Conservation (phyloP, 305 asterid genomes). For the Fraxinus angustifolia region DNA sequence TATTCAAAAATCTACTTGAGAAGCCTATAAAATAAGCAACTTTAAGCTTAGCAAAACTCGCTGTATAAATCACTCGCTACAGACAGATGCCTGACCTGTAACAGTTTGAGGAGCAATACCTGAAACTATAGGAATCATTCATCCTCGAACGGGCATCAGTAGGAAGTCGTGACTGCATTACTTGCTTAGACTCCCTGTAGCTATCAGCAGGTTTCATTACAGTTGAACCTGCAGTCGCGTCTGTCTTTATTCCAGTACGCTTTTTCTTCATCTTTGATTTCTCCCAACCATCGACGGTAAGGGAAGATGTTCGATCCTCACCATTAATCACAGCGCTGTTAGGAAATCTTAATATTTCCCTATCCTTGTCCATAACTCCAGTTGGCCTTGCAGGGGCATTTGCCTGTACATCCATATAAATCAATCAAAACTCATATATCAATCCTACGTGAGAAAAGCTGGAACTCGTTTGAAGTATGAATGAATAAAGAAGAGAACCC, state of each 20-base stretch:
- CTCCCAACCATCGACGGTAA: constrained; percentile 87
- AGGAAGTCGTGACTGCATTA: constrained; percentile 57
- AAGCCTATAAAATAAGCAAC: not conserved
- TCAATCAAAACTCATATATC: constrained; percentile 27
- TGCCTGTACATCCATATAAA: constrained; percentile 60
- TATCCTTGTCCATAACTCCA: constrained; percentile 63
- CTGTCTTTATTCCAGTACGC: constrained; percentile 84
- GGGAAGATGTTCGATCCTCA: constrained; percentile 57
- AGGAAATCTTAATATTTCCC: constrained; percentile 57
- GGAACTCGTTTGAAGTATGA: not conserved
- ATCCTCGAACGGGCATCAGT: constrained; percentile 67
- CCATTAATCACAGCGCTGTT: constrained; percentile 50
- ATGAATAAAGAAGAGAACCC: not conserved
- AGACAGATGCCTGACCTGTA: constrained; percentile 3
- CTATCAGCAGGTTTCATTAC: constrained; percentile 58
- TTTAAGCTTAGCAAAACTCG: not conserved
- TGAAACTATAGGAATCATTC: constrained; percentile 65
- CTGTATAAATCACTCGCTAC: not conserved
- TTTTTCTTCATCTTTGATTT: constrained; percentile 86
- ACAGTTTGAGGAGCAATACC: constrained; percentile 40
- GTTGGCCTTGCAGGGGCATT: constrained; percentile 53
- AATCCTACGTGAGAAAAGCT: constrained; percentile 21
- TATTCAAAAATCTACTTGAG: not conserved
- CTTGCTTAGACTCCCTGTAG: constrained; percentile 70
- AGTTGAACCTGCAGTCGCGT: constrained; percentile 45